Percentiles rank a stretch among this genome's conserved stretches.
phyloP scores from a whole-genome alignment of 2,329 filamentous ascomycete species.

The Salinomyces thailandicus region DNA sequence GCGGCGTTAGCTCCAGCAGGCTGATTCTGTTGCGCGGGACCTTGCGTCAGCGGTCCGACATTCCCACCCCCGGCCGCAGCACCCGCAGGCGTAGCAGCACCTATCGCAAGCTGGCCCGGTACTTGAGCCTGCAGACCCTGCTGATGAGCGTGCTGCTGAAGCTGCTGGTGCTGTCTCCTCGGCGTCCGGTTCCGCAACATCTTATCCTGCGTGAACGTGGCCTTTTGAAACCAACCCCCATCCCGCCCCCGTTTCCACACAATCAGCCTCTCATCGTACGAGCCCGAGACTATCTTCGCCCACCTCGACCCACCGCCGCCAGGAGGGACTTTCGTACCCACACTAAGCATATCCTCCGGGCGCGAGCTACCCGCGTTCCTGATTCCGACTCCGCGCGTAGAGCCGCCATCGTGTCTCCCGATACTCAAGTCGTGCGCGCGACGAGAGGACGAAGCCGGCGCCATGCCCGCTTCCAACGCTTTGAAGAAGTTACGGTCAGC shows the following conservation, averaged over 20 bases:
- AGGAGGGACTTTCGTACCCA: constrained; percentile 78
- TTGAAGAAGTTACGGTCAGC: constrained; percentile 65
- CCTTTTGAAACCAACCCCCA: constrained; percentile 68
- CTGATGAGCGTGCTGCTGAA: neutral
- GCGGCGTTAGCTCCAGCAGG: neutral
- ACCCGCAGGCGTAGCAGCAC: neutral
- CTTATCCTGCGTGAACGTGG: constrained; percentile 38
- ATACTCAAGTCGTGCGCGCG: constrained; percentile 16
- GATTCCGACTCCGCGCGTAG: neutral
- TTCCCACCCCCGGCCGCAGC: neutral
- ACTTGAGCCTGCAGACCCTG: neutral
- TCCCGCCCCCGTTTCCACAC: constrained; percentile 72
- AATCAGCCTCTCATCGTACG: constrained; percentile 90
- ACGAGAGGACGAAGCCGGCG: constrained; percentile 22
- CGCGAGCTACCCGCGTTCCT: constrained; percentile 62
- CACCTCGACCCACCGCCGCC: constrained; percentile 83
- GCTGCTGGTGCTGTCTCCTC: neutral
- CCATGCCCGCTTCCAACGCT: constrained; percentile 39
- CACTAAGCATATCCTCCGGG: constrained; percentile 65
- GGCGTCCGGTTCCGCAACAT: constrained; percentile 3
- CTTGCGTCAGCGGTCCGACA: neutral
- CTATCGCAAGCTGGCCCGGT: neutral
- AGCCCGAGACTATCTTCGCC: constrained; percentile 91
- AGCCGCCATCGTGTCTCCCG: neutral
- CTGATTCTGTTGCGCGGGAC: neutral